Evolutionary conservation across 2,329 filamentous ascomycete genomes (phyloP).

Genomic region (Claviceps citrina): DNA sequence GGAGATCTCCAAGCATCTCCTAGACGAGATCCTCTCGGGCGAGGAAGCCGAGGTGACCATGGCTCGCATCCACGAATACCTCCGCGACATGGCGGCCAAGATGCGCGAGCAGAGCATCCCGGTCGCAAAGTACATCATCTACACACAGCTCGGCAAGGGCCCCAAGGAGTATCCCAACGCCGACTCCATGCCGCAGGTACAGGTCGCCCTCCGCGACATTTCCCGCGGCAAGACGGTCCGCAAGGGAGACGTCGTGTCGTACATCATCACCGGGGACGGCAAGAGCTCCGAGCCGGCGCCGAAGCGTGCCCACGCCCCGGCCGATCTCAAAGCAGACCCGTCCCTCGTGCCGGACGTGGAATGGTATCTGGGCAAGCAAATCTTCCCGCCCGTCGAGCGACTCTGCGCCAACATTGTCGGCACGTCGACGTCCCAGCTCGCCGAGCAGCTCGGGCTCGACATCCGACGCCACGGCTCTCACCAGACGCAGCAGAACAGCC

Average conservation of each 20-base stretch:
- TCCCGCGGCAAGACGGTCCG: constrained; percentile 76
- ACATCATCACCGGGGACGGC: constrained; percentile 72
- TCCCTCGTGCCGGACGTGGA: constrained; percentile 80
- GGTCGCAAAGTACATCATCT: constrained; percentile 85
- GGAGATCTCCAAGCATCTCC: constrained; percentile 74
- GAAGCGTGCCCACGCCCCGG: constrained; percentile 76
- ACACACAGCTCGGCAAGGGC: constrained; percentile 88
- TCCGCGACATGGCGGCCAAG: constrained; percentile 66
- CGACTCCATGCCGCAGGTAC: constrained; percentile 90
- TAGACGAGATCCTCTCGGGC: constrained; percentile 90
- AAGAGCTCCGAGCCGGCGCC: constrained; percentile 54
- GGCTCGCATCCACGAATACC: constrained; percentile 81
- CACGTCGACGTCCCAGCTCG: constrained; percentile 77
- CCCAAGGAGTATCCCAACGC: constrained; percentile 89
- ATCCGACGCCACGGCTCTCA: constrained; percentile 59
- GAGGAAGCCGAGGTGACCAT: constrained; percentile 82
- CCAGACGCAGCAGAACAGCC: constrained; percentile 31
- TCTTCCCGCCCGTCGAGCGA: constrained; percentile 93
- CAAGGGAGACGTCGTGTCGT: constrained; percentile 90
- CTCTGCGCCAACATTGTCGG: constrained; percentile 90
- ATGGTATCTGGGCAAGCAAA: constrained; percentile 96
- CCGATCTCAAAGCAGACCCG: constrained; percentile 65
- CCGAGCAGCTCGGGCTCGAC: constrained; percentile 87
- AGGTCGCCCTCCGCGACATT: constrained; percentile 80
- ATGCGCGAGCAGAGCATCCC: constrained; percentile 72